Base-by-base conservation (phyloP, 345 rosid species). In the Garcia nutans region DNA sequence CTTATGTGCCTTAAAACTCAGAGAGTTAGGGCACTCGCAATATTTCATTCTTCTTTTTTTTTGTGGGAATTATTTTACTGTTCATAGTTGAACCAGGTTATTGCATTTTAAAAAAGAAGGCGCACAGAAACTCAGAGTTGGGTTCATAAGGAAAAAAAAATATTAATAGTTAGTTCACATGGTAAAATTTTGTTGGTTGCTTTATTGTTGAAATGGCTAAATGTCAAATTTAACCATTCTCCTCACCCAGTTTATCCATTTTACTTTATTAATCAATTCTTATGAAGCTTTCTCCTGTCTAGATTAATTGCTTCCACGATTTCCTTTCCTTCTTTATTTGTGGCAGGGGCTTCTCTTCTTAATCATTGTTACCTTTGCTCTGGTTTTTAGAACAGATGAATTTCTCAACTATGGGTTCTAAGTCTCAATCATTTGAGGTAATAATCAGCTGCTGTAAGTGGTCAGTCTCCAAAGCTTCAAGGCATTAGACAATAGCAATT, bases 1-100 rank as follows among this genome's bases (percentile, higher is more conserved):
- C 81, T 0, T 88, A 78, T 69, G 82, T 28, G 15, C 74, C 69
- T 59, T 79, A 59, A 83, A 74, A 12, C 49, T 56, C 28, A 20
- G 22, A 24, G 42, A 57, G 66, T 10, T n/a, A 65, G 49, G 26
- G 57, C 56, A 59, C 55, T 33, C 37, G 37, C 47, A 31, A 12
- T 22, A 15, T 24, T n/a, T n/a, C n/a, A n/a, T n/a, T n/a, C n/a
- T 66, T 72, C 52, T 50, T 60, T 16, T 1, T 54, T 54, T 54
- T 54, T 54, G 16, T 54, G 45, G 28, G 31, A 56, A 57, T 61
- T 28, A 47, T 65, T 52, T 54, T 56, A 33, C 0, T 72, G 72
- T 72, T 31, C 24, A 65, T 65, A 77, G 52, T 44, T 45, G n/a
- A 58, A 45, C 26, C 66, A 65, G 76, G 24, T 66, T 55, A 54